phyloP scores from a whole-genome alignment of 352 stramenopile genomes.

The Globisporangium irregulare region DNA sequence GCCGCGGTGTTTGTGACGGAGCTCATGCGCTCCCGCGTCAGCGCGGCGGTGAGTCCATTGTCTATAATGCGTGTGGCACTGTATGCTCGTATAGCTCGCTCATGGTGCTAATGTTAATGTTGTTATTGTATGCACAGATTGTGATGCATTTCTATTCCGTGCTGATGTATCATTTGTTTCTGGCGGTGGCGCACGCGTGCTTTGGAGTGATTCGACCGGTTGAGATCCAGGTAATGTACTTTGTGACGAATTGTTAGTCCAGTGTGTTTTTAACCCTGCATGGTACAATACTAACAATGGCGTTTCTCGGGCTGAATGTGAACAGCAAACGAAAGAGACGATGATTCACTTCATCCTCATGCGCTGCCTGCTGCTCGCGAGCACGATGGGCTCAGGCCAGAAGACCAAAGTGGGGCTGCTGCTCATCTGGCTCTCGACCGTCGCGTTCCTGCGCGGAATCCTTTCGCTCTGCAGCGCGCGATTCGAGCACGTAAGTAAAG shows the following conservation, averaged over 20 bases:
- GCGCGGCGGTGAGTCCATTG: slow-evolving; percentile 38
- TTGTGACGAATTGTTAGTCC: not conserved
- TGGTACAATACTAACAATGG: too few relatives aligned
- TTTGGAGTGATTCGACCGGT: slow-evolving; percentile 45
- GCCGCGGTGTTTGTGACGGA: slow-evolving; percentile 33
- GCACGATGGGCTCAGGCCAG: slow-evolving; percentile 48
- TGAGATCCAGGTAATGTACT: slow-evolving; percentile 45
- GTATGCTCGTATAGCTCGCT: not conserved
- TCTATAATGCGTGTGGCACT: not conserved
- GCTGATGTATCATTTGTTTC: slow-evolving; percentile 61
- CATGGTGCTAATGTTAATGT: not conserved
- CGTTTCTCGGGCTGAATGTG: not conserved
- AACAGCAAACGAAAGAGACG: slow-evolving; percentile 74
- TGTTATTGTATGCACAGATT: slow-evolving; percentile 34
- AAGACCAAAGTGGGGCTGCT: slow-evolving; percentile 44
- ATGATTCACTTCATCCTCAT: slow-evolving; percentile 76
- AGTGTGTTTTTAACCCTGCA: too few relatives aligned
- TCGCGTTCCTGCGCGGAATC: slow-evolving; percentile 61
- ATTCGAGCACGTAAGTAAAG: slow-evolving; percentile 54
- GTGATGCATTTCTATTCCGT: slow-evolving; percentile 70
- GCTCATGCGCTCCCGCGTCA: slow-evolving; percentile 54
- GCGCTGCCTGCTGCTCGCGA: slow-evolving; percentile 67
- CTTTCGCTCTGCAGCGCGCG: slow-evolving; percentile 55
- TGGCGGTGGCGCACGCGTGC: slow-evolving; percentile 40
- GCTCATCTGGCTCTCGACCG: slow-evolving; percentile 60